phyloP scores from a whole-genome alignment of 2,329 filamentous ascomycete species.

The Pezicula neosporulosa region DNA sequence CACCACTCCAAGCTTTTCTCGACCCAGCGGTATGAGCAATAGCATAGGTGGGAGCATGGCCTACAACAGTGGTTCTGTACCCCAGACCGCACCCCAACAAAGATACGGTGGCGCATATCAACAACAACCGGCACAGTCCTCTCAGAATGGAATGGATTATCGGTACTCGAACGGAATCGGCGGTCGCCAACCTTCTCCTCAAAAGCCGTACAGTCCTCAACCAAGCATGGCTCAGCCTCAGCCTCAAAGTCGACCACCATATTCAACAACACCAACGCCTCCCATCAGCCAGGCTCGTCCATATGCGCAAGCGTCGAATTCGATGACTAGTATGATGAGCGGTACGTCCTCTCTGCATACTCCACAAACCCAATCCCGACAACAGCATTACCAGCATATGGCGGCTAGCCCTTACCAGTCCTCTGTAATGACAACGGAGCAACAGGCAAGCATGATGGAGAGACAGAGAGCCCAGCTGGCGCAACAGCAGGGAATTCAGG shows the following conservation, averaged over 20 bases:
- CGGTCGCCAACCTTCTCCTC: constrained; percentile 25
- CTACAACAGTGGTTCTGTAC: constrained; percentile 15
- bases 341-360: constrained; percentile 16
- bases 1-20: constrained; percentile 12
- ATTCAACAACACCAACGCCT: constrained; percentile 21
- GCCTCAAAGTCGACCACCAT: constrained; percentile 15
- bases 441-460: constrained; percentile 32
- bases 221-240: constrained; percentile 8
- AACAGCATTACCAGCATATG: constrained; percentile 15
- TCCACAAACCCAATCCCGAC: constrained; percentile 3
- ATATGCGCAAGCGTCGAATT: constrained; percentile 13
- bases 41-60: neutral
- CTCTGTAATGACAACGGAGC: constrained; percentile 26
- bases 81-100: constrained; percentile 18
- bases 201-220: constrained; percentile 25
- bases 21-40: too few species aligned
- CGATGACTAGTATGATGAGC: constrained; percentile 15
- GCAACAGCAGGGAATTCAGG: constrained; percentile 26
- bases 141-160: constrained; percentile 24
- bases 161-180: constrained; percentile 21
- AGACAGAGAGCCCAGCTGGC: constrained; percentile 31
- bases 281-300: constrained; percentile 15
- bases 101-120: constrained; percentile 18
- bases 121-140: constrained; percentile 21
- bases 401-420: constrained; percentile 20